Evolutionary conservation across 345 rosid species (phyloP).

Genomic region (Lepidium didymum): DNA sequence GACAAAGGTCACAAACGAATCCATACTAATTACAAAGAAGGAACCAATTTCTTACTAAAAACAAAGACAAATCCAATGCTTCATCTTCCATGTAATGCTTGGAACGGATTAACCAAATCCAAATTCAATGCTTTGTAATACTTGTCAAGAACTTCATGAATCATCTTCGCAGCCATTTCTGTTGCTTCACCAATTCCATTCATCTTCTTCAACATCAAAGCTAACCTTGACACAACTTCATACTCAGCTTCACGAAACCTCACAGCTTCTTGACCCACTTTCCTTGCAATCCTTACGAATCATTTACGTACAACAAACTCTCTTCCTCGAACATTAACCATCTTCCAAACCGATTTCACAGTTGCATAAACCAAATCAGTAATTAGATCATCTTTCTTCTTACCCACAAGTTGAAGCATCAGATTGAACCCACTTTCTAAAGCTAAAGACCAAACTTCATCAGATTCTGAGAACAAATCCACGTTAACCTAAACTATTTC

Average conservation of each 20-base stretch:
- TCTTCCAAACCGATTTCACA: slow-evolving; percentile 5
- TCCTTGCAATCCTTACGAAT: background rate
- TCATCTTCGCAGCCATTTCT: background rate
- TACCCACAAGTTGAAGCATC: background rate
- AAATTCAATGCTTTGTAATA: background rate
- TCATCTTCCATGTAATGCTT: too few relatives aligned
- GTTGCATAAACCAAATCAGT: slow-evolving; percentile 5
- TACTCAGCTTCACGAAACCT: slow-evolving; percentile 19
- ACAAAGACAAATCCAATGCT: too few relatives aligned
- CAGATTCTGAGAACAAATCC: background rate
- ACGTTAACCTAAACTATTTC: background rate
- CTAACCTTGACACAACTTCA: slow-evolving; percentile 10
- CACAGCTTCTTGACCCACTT: slow-evolving; percentile 11
- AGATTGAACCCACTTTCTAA: slow-evolving; percentile 15
- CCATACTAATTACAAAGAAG: background rate
- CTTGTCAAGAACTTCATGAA: slow-evolving; percentile 10
- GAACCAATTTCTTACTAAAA: background rate
- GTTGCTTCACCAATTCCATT: background rate
- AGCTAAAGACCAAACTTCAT: slow-evolving; percentile 19
- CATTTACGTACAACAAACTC: slow-evolving; percentile 17
- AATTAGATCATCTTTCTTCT: background rate
- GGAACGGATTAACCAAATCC: background rate
- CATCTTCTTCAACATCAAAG: background rate
- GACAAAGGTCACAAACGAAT: background rate
- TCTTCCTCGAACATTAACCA: background rate